A percentile compares a stretch with the other conserved stretches of the same genome.
phyloP scores from a whole-genome alignment of 1,139 yeast species.

The Lodderomyces elongisporus region DNA sequence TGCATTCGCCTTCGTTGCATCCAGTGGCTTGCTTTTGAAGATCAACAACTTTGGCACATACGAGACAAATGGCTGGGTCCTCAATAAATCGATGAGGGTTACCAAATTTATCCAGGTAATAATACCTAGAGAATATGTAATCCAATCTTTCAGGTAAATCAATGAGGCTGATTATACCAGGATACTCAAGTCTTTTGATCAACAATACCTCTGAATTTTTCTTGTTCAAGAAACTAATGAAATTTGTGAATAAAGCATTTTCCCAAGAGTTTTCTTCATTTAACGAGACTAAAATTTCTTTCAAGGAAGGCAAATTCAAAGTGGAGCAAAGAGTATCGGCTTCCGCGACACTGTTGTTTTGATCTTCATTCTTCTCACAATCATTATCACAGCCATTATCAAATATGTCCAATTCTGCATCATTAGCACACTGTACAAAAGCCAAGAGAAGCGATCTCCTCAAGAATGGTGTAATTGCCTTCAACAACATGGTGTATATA shows the following conservation, averaged over 20 bases:
- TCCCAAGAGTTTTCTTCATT: constrained; percentile 11
- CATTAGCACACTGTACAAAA: constrained; percentile 53
- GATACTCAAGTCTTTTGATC: constrained; percentile 46
- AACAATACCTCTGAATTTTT: constrained; percentile 8
- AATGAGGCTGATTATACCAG: constrained; percentile 58
- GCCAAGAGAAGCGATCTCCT: constrained; percentile 62
- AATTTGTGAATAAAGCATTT: background rate
- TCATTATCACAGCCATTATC: constrained; percentile 15
- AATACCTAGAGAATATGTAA: constrained; percentile 57
- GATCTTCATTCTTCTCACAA: constrained; percentile 1
- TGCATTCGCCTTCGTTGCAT: constrained; percentile 58
- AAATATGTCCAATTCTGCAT: too few relatives aligned
- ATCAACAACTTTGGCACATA: constrained; percentile 70
- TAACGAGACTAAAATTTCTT: constrained; percentile 16
- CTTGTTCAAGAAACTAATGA: background rate
- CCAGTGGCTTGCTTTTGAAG: constrained; percentile 58
- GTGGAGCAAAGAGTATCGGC: constrained; percentile 53
- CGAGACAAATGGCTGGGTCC: constrained; percentile 85
- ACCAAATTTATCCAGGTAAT: constrained; percentile 41
- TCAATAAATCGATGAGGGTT: constrained; percentile 41
- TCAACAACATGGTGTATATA: constrained; percentile 51
- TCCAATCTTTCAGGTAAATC: constrained; percentile 67
- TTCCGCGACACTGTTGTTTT: constrained; percentile 30
- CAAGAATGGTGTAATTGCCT: constrained; percentile 60
- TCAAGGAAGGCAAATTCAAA: constrained; percentile 43